Base-by-base conservation (phyloP, 1,284 basidiomycete species). In the Bjerkandera adusta region DNA sequence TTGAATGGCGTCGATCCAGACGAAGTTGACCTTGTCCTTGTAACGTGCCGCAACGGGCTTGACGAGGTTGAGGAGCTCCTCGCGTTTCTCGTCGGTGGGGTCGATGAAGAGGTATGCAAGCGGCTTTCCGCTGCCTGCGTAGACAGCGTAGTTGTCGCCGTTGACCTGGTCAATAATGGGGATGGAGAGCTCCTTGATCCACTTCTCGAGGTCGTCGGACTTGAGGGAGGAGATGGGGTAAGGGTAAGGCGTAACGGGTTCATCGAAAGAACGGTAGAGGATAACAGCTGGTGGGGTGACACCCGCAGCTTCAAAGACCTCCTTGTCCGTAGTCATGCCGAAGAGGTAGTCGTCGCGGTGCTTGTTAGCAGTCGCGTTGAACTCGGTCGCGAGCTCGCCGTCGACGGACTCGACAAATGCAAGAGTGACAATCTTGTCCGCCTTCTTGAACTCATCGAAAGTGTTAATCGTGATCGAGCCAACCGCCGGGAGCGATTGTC, bases 51-150 rank as follows among this genome's bases (percentile, higher is more conserved):
- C 95, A 47, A 96, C 65, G 2, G 90, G 81, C 59, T 76, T 81
- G 58, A 98, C 67, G 45, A 76, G 70, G 36, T 85, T 82, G 54
- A 96, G 75, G 47, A 87, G 69, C 36, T 73, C 72, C 20, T 89
- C 77, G 59, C 81, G 85, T 51, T 77, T 74, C 60, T 83, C 80
- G 54, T 82, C 76, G 40, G 80, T 72, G 36, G 93, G 88, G 68
- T 97, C 92, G 57, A 93, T 64, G 74, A 99, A 99, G 63, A 97
- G 79, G 75, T 99, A 99, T 24, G 91, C 95, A 53, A 99, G 81
- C 27, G 97, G 94, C 57, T 93, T 85, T 47, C 77, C 73, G 57
- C 90, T 89, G 57, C 76, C 67, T 30, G 91, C 89, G 72, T 99
- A 99, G 49, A 75, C 58, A 53, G 78, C 82, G 68, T 97, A 99